Percentiles rank a stretch among this genome's conserved stretches.
Evolutionary conservation across 768 basidiomycete species (phyloP).

Genomic region (Agrocybe pediades): DNA sequence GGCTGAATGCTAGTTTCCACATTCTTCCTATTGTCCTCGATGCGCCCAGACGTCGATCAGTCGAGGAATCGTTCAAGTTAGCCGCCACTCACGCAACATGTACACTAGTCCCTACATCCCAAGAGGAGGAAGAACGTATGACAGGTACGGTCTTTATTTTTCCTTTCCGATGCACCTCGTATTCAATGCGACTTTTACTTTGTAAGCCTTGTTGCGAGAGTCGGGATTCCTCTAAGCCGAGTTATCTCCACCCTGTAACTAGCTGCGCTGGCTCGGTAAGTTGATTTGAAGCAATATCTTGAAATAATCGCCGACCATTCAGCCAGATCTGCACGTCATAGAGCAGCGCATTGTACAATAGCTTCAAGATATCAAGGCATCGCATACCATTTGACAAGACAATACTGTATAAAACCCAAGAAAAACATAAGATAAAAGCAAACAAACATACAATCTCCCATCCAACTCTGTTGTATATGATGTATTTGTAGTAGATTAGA

Average conservation of each 20-base stretch:
- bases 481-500: slow-evolving; percentile 6
- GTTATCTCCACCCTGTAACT: too few species aligned
- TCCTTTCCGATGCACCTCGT: not conserved
- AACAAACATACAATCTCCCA: slow-evolving; percentile 3
- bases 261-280: not conserved
- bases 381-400: not conserved
- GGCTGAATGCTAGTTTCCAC: slow-evolving; percentile 1
- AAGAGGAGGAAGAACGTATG: not conserved
- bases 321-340: not conserved
- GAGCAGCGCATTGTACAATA: not conserved
- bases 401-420: slow-evolving; percentile 16
- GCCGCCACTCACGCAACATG: too few species aligned
- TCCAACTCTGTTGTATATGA: not conserved
- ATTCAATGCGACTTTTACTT: too few species aligned
- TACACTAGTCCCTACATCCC: too few species aligned
- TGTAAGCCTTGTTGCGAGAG: not conserved
- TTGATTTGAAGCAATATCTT: not conserved
- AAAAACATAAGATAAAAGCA: slow-evolving; percentile 1
- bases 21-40: slow-evolving; percentile 8
- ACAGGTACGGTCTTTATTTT: not conserved
- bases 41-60: not conserved
- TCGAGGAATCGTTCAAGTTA: not conserved
- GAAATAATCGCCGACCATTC: too few species aligned
- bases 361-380: not conserved
- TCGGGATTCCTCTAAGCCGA: not conserved